Percentiles rank a stretch among this genome's conserved stretches.
Conservation (phyloP, 768 basidiomycete genomes). For the Collybiopsis confluens region DNA sequence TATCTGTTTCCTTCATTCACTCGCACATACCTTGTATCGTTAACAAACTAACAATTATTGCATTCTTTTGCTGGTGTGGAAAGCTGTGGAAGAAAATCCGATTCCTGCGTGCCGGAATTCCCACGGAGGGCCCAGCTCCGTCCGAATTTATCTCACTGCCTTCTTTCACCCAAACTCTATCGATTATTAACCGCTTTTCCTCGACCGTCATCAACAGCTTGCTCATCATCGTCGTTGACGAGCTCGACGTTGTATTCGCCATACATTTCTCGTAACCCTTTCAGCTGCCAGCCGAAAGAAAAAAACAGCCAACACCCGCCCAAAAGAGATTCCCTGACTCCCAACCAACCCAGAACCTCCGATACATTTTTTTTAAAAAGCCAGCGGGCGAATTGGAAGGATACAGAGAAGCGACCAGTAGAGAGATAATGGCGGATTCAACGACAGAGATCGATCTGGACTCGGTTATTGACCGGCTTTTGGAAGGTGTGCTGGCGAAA, state of each 20-base stretch:
- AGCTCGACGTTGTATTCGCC: slow-evolving; percentile 1
- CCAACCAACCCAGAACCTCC: too few relatives aligned
- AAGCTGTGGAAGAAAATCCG: too few relatives aligned
- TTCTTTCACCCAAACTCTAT: slow-evolving; percentile 45
- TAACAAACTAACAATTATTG: too few relatives aligned
- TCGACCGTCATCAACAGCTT: slow-evolving; percentile 23
- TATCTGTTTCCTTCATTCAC: too few relatives aligned
- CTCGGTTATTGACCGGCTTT: slow-evolving; percentile 96
- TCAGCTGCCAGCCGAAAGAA: too few relatives aligned
- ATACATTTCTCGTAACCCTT: slow-evolving; percentile 2
- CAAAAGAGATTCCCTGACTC: too few relatives aligned
- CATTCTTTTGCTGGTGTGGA: too few relatives aligned
- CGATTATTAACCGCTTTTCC: slow-evolving; percentile 32
- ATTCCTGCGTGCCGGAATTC: slow-evolving; percentile 19
- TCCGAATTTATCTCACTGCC: slow-evolving; percentile 36
- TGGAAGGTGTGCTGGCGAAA: slow-evolving; percentile 86
- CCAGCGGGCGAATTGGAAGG: background rate
- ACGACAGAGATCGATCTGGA: slow-evolving; percentile 96
- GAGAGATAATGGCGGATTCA: slow-evolving; percentile 84
- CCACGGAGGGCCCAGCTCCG: slow-evolving; percentile 35
- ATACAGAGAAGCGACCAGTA: slow-evolving; percentile 11
- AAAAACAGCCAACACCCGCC: too few relatives aligned
- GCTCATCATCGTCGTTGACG: slow-evolving; percentile 18
- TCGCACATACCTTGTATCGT: too few relatives aligned
- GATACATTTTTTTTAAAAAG: too few relatives aligned